These are phyloP conservation scores for Phaeosphaeriaceae sp. DNA, from an alignment of 2,329 filamentous ascomycete species.

Conservation along the genomic window DNA sequence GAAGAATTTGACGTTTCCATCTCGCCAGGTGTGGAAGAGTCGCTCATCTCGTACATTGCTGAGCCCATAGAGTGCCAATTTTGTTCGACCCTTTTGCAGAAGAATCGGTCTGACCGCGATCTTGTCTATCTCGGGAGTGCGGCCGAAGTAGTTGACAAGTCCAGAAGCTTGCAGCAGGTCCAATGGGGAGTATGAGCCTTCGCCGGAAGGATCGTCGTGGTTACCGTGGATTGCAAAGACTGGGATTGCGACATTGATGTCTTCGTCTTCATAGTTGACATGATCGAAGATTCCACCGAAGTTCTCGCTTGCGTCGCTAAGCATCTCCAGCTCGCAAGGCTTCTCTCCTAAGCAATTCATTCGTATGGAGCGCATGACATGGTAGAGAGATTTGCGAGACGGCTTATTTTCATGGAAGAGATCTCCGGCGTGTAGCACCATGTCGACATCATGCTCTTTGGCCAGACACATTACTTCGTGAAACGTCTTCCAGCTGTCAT, in stretches of 20 bases:
- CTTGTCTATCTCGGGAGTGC: conserved; percentile 89
- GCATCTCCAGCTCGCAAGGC: conserved; percentile 91
- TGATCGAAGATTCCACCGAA: conserved; percentile 89
- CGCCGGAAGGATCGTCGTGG: conserved; percentile 96
- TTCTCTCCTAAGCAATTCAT: conserved; percentile 96
- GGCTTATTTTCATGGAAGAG: conserved; percentile 99
- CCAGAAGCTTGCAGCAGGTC: conserved; percentile 92
- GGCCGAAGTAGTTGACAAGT: conserved; percentile 93
- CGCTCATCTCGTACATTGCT: conserved; percentile 97
- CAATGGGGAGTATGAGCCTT: conserved; percentile 88
- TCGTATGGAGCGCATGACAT: conserved; percentile 93
- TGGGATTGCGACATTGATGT: conserved; percentile 96
- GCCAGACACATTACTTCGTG: conserved; percentile 94
- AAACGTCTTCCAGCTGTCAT: conserved; percentile 96
- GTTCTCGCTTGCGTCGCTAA: conserved; percentile 90
- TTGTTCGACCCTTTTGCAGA: conserved; percentile 91
- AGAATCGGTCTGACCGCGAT: conserved; percentile 91
- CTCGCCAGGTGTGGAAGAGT: conserved; percentile 89
- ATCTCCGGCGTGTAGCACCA: conserved; percentile 94
- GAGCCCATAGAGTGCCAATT: conserved; percentile 89
- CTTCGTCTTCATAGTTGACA: conserved; percentile 96
- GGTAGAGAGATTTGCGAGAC: conserved; percentile 92
- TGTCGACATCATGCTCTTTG: conserved; percentile 89
- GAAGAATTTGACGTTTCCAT: conserved; percentile 93
- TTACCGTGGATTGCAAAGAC: conserved; percentile 99